Evolutionary conservation across 2,329 filamentous ascomycete genomes (phyloP), one percentile per base, ranked within the genome.

Genomic region (Diaporthe capsici): DNA sequence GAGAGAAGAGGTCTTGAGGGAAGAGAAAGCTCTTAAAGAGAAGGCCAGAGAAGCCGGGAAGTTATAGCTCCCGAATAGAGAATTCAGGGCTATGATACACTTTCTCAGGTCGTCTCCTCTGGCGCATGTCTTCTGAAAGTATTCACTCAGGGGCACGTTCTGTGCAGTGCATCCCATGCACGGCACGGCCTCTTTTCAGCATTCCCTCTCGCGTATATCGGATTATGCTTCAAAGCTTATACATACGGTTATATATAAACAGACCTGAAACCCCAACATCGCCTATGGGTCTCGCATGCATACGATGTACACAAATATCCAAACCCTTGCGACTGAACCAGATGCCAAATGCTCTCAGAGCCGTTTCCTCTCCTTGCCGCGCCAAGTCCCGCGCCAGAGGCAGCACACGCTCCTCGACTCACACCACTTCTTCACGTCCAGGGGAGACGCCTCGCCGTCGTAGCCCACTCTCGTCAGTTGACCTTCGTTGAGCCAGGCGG

Each of bases 331-430:
- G 10, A 44, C 53, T 34, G 20, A 42, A 44, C 6, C 31, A 13
- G 31, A 39, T 25, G 34, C n/a, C 20, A 22, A 22, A 37, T 13
- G 15, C 55, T 8, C 6, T 81, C 65, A 87, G 68, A 82, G 85
- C 42, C 89, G 82, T 81, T 90, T 92, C 79, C 90, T 86, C 81
- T 89, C 88, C 79, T 86, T 87, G 9, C 90, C 90, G 0, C 84
- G 83, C 47, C 86, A 55, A 75, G 85, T 91, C 78, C 90, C 89
- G 79, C 88, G 92, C 92, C 92, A 94, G 44, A 95, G 86, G 83
- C 95, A 98, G 80, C 95, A 97, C 13, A 98, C 88, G 61, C 96
- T 95, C 83, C 93, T 94, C 55, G 91, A 92, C 84, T 98, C 94
- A 81, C 96, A 98, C 96, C 96, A 98, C 80, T 90, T 91, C 87